Conservation (phyloP, 2,329 filamentous ascomycete genomes). For the Aschersonia sp. region DNA sequence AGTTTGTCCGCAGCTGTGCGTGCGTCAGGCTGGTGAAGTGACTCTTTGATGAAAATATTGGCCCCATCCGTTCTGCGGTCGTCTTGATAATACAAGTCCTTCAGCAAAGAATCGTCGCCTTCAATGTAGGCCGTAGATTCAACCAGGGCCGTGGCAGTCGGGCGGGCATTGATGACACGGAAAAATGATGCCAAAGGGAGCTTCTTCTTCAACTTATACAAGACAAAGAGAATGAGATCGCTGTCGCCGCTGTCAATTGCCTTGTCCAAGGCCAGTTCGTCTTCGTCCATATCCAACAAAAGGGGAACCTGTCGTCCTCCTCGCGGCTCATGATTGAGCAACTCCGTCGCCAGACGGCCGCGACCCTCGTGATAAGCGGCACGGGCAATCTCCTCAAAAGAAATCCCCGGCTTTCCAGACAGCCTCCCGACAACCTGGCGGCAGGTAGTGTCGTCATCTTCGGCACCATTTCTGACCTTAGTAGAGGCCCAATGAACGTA, state of each 20-base stretch:
- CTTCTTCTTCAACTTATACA: slow-evolving; percentile 79
- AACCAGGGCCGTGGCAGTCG: slow-evolving; percentile 76
- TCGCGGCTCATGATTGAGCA: slow-evolving; percentile 85
- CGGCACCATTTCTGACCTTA: slow-evolving; percentile 74
- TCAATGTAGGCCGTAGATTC: slow-evolving; percentile 63
- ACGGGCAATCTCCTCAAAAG: slow-evolving; percentile 85
- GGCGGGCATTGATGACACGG: slow-evolving; percentile 72
- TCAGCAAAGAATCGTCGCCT: slow-evolving; percentile 65
- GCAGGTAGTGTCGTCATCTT: slow-evolving; percentile 81
- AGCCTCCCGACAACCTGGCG: slow-evolving; percentile 75
- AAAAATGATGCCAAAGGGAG: slow-evolving; percentile 86
- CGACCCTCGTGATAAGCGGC: slow-evolving; percentile 91
- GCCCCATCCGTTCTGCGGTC: slow-evolving; percentile 81
- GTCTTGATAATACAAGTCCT: slow-evolving; percentile 95
- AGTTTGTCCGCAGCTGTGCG: slow-evolving; percentile 71
- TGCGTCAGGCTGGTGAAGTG: slow-evolving; percentile 56
- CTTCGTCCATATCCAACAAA: slow-evolving; percentile 87
- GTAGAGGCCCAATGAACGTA: slow-evolving; percentile 95
- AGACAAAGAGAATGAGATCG: slow-evolving; percentile 79
- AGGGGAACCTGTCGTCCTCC: slow-evolving; percentile 94
- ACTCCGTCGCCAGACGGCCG: slow-evolving; percentile 71
- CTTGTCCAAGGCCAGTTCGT: slow-evolving; percentile 88
- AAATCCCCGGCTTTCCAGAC: slow-evolving; percentile 78
- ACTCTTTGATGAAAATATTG: slow-evolving; percentile 74
- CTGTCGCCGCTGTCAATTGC: slow-evolving; percentile 92